A percentile compares a stretch with the other conserved stretches of the same genome.
Conservation (phyloP, 2,329 filamentous ascomycete genomes). For the Emmonsiellopsis sp. region DNA sequence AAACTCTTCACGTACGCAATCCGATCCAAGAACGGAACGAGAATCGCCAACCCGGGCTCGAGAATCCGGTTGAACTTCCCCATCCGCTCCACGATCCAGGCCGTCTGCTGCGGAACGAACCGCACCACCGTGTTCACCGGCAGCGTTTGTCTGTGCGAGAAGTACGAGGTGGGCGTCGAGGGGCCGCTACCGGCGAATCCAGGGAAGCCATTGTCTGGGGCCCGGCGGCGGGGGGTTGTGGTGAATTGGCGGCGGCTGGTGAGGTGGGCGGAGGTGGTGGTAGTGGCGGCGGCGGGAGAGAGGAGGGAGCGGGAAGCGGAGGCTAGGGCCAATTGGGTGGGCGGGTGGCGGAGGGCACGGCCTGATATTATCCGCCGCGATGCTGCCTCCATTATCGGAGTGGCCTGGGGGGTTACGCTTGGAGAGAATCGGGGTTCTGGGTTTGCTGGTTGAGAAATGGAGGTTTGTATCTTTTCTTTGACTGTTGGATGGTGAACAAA, state of each 20-base stretch:
- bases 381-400: conserved; percentile 26
- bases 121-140: conserved; percentile 91
- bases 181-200: conserved; percentile 23
- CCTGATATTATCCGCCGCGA: conserved; percentile 22
- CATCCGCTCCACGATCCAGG: conserved; percentile 99
- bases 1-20: conserved; percentile 97
- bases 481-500: too few species aligned
- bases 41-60: conserved; percentile 78
- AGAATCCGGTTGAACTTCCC: conserved; percentile 92
- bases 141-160: conserved; percentile 54
- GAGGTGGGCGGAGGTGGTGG: conserved; percentile 16
- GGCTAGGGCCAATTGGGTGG: conserved; percentile 5
- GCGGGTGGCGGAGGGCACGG: conserved; percentile 22
- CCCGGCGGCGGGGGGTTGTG: conserved; percentile 19
- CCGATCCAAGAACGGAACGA: conserved; percentile 84
- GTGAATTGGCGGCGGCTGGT: conserved; percentile 19
- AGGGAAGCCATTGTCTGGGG: conserved; percentile 25
- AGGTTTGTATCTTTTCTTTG: too few species aligned
- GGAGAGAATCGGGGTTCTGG: too few species aligned
- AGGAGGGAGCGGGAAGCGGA: background rate
- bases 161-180: conserved; percentile 58
- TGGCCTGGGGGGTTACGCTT: background rate
- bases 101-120: conserved; percentile 98
- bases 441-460: too few species aligned
- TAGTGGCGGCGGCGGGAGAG: background rate